Conservation (phyloP, 108 stramenopile genomes). For the Skeletonema grethae region DNA sequence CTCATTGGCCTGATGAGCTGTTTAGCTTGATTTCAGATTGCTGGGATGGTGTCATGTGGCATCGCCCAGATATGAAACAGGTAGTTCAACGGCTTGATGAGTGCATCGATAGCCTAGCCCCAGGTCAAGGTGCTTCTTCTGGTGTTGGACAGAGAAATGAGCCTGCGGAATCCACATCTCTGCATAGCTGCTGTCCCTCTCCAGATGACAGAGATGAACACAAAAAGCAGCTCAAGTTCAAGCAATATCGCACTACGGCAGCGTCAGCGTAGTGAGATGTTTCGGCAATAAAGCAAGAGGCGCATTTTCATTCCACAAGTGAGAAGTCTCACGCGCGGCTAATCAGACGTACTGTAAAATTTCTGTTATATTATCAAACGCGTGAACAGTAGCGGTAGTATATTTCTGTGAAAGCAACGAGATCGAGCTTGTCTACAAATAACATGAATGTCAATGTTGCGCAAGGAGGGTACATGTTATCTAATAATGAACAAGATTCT, state of each 20-base stretch:
- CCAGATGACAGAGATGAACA: too few species aligned
- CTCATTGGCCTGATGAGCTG: slow-evolving; percentile 21
- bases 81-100: slow-evolving; percentile 15
- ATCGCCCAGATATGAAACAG: slow-evolving; percentile 23
- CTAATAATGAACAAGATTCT: too few species aligned
- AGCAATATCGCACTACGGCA: neutral
- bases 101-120: slow-evolving; percentile 16
- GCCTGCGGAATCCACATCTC: neutral
- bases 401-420: too few species aligned
- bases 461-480: too few species aligned
- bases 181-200: neutral
- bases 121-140: neutral
- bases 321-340: too few species aligned
- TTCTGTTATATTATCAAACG: too few species aligned
- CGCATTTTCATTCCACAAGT: too few species aligned
- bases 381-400: too few species aligned
- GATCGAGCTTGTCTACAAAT: too few species aligned
- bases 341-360: too few species aligned
- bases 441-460: too few species aligned
- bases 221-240: neutral
- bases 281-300: too few species aligned
- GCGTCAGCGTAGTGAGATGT: neutral
- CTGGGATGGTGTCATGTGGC: slow-evolving; percentile 23
- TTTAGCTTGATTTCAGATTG: slow-evolving; percentile 18
- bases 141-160: neutral